These are phyloP conservation scores for Backusella tuberculispora DNA, from an alignment of 192 early-diverging fungal species.

Conservation along the genomic window DNA sequence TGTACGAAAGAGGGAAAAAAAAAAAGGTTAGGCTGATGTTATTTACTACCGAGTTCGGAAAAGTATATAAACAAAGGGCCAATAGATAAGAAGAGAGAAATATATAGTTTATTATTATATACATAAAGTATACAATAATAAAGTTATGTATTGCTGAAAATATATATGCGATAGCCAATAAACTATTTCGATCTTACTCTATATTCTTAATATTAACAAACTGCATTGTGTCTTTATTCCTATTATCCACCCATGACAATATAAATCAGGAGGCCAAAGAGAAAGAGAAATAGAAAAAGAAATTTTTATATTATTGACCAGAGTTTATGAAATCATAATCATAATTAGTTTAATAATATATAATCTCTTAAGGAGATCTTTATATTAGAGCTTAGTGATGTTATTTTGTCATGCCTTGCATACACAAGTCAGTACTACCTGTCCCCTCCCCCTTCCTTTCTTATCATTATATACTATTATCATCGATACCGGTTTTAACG, in stretches of 20 bases:
- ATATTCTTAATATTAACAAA: too few relatives aligned
- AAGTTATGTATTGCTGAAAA: too few relatives aligned
- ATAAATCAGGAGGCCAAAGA: too few relatives aligned
- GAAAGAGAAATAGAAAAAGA: background rate
- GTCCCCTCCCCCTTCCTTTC: background rate
- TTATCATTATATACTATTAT: background rate
- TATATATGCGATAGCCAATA: too few relatives aligned
- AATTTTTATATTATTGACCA: background rate
- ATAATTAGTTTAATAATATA: background rate
- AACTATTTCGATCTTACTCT: too few relatives aligned
- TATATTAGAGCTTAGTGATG: background rate
- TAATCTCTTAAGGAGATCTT: background rate
- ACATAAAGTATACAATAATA: too few relatives aligned
- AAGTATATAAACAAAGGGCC: background rate
- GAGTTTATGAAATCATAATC: background rate
- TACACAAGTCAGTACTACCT: background rate
- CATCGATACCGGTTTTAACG: background rate
- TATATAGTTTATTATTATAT: too few relatives aligned
- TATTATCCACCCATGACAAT: too few relatives aligned
- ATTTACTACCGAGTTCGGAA: background rate
- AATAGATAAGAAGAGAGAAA: too few relatives aligned
- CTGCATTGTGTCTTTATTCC: too few relatives aligned
- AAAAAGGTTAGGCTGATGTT: background rate
- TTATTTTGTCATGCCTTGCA: slow-evolving; percentile 10
- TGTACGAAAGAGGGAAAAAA: slow-evolving; percentile 1